Percentiles rank a stretch among this genome's conserved stretches.
phyloP scores from a whole-genome alignment of 768 basidiomycete genomes.

The Termitomyces sp. region DNA sequence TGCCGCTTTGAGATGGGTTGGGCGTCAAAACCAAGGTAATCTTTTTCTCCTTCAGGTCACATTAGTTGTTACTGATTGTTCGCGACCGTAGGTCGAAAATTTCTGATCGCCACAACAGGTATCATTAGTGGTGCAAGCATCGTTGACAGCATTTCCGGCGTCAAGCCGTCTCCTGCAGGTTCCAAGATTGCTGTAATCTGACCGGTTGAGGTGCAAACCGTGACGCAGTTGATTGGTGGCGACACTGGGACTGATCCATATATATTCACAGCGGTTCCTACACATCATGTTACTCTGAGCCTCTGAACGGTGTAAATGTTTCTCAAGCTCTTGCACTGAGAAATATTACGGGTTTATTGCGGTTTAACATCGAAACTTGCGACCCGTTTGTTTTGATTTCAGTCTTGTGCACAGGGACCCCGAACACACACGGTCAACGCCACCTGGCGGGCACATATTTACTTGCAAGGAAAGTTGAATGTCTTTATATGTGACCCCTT shows the following conservation, averaged over 20 bases:
- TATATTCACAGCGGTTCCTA: conserved; percentile 3
- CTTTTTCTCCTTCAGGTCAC: conserved; percentile 17
- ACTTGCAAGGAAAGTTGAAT: conserved; percentile 15
- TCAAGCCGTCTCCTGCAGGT: conserved; percentile 24
- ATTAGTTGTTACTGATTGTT: conserved; percentile 8
- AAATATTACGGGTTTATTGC: not conserved
- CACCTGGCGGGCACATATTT: conserved; percentile 6
- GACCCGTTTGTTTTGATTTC: conserved; percentile 47
- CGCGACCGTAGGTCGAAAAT: conserved; percentile 62
- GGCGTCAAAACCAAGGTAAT: conserved; percentile 76
- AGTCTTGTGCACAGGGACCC: conserved; percentile 16
- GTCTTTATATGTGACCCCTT: not conserved
- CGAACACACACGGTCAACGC: conserved; percentile 21
- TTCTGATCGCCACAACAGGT: conserved; percentile 89
- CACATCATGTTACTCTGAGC: conserved; percentile 18
- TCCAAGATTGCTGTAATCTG: conserved; percentile 44
- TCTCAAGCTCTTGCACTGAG: conserved; percentile 6
- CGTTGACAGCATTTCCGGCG: conserved; percentile 62
- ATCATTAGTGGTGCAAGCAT: conserved; percentile 79
- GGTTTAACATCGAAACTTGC: conserved; percentile 27
- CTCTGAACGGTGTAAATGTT: conserved; percentile 24
- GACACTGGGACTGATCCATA: not conserved
- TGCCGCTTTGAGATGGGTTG: conserved; percentile 90
- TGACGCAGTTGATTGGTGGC: conserved; percentile 1
- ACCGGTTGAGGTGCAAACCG: conserved; percentile 1